Conservation (phyloP, 2,329 filamentous ascomycete species). For the Sordariomycetes sp. region DNA sequence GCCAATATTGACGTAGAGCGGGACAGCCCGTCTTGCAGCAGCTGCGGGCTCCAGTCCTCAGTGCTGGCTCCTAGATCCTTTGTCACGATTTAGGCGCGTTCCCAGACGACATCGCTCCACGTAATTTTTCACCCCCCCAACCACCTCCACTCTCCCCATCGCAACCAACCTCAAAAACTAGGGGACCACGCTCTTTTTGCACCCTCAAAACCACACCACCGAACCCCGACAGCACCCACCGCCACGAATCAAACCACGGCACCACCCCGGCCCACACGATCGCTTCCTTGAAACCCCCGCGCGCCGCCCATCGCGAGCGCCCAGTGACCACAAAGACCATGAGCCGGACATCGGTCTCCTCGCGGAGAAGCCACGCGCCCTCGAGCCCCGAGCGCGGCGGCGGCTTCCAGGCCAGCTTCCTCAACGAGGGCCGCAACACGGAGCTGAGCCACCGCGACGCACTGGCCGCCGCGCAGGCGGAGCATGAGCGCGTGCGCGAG, state of each 20-base stretch:
- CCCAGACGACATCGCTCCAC: background rate
- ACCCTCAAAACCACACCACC: background rate
- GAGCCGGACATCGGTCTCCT: constrained; percentile 15
- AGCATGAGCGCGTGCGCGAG: constrained; percentile 52
- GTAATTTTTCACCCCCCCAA: background rate
- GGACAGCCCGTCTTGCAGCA: too few species aligned
- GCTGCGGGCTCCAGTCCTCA: too few species aligned
- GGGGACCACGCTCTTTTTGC: background rate
- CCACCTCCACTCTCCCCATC: background rate
- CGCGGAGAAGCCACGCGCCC: constrained; percentile 21
- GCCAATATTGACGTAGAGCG: too few species aligned
- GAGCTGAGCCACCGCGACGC: constrained; percentile 52
- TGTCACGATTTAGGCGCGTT: background rate
- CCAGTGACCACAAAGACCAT: constrained; percentile 1
- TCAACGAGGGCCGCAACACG: constrained; percentile 47
- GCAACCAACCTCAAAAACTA: background rate
- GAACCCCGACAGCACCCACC: background rate
- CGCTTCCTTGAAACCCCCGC: background rate
- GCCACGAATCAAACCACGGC: background rate
- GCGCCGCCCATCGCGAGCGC: background rate
- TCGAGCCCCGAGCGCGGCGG: constrained; percentile 26
- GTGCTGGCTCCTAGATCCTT: background rate
- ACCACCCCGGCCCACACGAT: background rate
- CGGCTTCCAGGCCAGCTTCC: constrained; percentile 39
- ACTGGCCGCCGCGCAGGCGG: constrained; percentile 48